Conservation (phyloP, 208 protist genomes). For the Herpetomonas muscarum region DNA sequence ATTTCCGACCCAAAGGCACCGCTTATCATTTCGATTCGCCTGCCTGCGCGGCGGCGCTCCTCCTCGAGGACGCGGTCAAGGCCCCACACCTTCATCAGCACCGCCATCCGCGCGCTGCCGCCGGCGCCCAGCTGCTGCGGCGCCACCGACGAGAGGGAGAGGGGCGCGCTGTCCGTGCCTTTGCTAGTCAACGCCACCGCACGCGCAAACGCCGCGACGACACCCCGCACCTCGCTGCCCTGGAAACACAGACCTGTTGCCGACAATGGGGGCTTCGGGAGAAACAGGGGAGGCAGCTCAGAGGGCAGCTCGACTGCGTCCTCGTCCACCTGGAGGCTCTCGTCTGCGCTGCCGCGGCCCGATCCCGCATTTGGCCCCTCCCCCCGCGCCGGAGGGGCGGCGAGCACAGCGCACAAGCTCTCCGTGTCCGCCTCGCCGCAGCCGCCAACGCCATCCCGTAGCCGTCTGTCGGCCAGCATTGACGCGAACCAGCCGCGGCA, state of each 20-base stretch:
- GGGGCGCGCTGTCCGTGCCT: background rate
- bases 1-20: background rate
- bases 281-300: background rate
- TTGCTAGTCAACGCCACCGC: background rate
- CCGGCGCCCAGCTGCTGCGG: background rate
- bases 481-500: background rate
- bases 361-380: background rate
- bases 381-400: too few relatives aligned
- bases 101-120: background rate
- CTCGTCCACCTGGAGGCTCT: background rate
- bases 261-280: background rate
- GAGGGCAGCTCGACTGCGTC: background rate
- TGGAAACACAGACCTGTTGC: background rate
- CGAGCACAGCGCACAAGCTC: background rate
- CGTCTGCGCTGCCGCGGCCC: background rate
- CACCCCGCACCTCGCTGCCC: background rate
- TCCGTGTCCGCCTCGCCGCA: background rate
- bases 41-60: background rate
- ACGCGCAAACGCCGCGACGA: background rate
- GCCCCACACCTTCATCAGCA: background rate
- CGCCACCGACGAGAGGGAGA: background rate
- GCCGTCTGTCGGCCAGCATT: background rate
- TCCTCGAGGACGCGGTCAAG: background rate
- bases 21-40: background rate
- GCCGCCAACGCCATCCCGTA: slow-evolving; percentile 1